Percentiles rank a stretch among this genome's conserved stretches.
Evolutionary conservation across 1,284 basidiomycete species (phyloP).

Genomic region (Irpex sp.): DNA sequence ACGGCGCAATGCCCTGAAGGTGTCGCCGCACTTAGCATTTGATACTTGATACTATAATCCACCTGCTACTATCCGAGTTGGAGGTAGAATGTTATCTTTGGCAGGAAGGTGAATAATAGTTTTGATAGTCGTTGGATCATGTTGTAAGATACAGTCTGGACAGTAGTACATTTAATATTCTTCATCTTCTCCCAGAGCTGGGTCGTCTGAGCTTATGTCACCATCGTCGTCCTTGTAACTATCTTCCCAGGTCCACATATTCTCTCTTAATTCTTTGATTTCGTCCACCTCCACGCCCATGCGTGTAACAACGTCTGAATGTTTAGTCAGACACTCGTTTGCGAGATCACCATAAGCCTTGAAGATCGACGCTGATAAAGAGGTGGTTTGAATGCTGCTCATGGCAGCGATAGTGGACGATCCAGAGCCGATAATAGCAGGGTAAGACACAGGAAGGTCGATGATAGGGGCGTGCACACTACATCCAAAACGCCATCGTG

Average conservation of each 20-base stretch:
- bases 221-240: slow-evolving; percentile 21
- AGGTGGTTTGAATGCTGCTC: slow-evolving; percentile 24
- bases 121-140: neutral
- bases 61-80: neutral
- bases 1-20: slow-evolving; percentile 20
- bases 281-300: slow-evolving; percentile 32
- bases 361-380: slow-evolving; percentile 22
- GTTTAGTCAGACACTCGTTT: slow-evolving; percentile 23
- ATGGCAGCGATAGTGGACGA: slow-evolving; percentile 13
- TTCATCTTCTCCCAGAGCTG: slow-evolving; percentile 20
- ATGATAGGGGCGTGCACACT: slow-evolving; percentile 28
- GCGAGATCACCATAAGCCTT: slow-evolving; percentile 25
- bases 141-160: neutral
- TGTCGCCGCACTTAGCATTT: neutral
- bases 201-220: slow-evolving; percentile 8
- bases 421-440: slow-evolving; percentile 20
- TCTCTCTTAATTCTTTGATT: slow-evolving; percentile 26
- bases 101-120: too few species aligned
- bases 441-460: slow-evolving; percentile 27
- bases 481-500: neutral
- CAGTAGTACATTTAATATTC: neutral
- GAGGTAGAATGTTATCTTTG: neutral
- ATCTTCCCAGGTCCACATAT: slow-evolving; percentile 30
- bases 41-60: neutral
- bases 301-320: slow-evolving; percentile 22